These are phyloP conservation scores for Quercus gilva DNA, from an alignment of 306 rosid genomes.

Conservation along the genomic window DNA sequence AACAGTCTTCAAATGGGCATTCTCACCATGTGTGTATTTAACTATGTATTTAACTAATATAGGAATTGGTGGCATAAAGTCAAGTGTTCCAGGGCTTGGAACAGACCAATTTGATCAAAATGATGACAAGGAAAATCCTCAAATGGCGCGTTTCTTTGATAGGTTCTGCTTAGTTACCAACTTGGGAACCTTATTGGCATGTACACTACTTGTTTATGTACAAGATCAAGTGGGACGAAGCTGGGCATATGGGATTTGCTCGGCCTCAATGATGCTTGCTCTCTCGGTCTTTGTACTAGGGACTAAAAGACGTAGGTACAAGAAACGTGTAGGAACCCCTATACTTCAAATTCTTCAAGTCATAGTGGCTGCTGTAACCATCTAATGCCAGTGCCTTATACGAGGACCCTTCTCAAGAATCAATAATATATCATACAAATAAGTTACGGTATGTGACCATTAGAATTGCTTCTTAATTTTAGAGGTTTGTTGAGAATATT, in stretches of 20 bases:
- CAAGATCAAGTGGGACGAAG: background rate
- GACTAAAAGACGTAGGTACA: background rate
- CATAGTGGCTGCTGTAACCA: background rate
- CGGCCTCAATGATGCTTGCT: background rate
- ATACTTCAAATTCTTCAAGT: background rate
- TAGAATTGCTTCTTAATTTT: no score
- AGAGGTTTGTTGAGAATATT: no score
- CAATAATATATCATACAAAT: background rate
- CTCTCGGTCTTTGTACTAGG: background rate
- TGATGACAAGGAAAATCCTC: background rate
- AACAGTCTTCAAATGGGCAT: background rate
- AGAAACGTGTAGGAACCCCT: background rate
- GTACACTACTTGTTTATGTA: background rate
- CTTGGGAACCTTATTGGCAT: background rate
- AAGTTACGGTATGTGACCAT: background rate
- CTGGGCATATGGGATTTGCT: background rate
- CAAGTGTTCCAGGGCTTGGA: background rate
- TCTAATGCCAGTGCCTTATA: background rate
- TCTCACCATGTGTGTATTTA: no score
- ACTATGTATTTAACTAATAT: background rate
- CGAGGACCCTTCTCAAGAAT: background rate
- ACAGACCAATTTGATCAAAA: background rate
- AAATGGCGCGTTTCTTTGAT: background rate
- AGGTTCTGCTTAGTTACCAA: background rate
- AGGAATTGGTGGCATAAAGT: background rate